Conservation (phyloP, 306 rosid species). For the Leucaena leucocephala region DNA sequence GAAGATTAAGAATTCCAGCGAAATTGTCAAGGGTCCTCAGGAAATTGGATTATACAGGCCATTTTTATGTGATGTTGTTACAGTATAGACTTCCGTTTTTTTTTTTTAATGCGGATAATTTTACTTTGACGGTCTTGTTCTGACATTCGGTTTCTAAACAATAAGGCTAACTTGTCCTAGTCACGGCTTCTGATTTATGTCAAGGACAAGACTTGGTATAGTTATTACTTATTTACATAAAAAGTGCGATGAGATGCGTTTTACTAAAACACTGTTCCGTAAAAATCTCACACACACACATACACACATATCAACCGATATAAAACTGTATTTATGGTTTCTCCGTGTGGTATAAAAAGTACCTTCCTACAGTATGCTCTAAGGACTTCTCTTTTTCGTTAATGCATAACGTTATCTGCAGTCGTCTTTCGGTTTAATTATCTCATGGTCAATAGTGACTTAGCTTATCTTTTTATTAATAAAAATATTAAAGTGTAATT, state of each 20-base stretch:
- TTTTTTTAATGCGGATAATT: neutral
- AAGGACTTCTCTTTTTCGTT: neutral
- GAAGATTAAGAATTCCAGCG: neutral
- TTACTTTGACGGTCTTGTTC: neutral
- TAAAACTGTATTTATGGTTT: no score
- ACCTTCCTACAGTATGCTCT: neutral
- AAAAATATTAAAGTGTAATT: neutral
- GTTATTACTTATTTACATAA: neutral
- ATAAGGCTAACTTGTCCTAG: neutral
- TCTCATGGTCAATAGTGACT: neutral
- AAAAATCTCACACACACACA: no score
- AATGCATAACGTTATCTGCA: neutral
- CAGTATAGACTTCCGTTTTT: neutral
- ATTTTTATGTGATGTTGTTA: neutral
- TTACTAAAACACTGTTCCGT: no score
- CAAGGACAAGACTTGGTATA: neutral
- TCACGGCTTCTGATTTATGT: neutral
- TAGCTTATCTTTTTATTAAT: neutral
- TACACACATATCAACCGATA: no score
- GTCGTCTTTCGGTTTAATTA: neutral
- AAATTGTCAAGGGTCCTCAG: neutral
- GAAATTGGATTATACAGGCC: neutral
- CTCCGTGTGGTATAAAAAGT: neutral
- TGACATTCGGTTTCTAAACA: neutral
- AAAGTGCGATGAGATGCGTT: no score